Evolutionary conservation across 306 rosid species (phyloP).

Genomic region (Myrica gale): DNA sequence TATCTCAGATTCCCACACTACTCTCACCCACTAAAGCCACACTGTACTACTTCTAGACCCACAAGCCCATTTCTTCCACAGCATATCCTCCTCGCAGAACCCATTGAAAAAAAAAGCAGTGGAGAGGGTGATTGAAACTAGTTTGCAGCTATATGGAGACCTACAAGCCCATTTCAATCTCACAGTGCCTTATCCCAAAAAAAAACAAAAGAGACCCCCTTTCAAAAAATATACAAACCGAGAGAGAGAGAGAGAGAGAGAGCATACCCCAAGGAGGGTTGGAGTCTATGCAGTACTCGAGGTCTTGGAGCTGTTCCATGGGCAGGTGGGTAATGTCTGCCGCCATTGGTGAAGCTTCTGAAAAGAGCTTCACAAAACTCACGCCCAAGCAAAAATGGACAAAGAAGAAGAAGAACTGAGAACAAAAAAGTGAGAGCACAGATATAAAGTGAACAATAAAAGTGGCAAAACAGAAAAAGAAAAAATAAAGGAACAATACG

Average conservation of each 20-base stretch:
- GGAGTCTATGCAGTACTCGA: slow-evolving; percentile 96
- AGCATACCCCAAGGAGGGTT: slow-evolving; percentile 94
- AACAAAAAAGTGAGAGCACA: slow-evolving; percentile 49
- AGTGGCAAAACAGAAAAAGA: slow-evolving; percentile 23
- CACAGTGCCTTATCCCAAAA: neutral
- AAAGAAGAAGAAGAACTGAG: slow-evolving; percentile 28
- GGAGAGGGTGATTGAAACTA: slow-evolving; percentile 12
- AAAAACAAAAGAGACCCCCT: neutral
- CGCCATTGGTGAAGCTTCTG: slow-evolving; percentile 66
- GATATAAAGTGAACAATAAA: slow-evolving; percentile 54
- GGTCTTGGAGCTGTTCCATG: slow-evolving; percentile 99
- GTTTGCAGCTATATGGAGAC: slow-evolving; percentile 18
- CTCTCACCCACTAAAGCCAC: neutral
- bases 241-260: slow-evolving; percentile 16
- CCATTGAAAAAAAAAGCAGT: slow-evolving; percentile 2
- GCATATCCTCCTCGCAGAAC: neutral
- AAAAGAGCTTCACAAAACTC: slow-evolving; percentile 30
- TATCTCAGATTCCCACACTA: slow-evolving; percentile 9
- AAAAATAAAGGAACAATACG: slow-evolving; percentile 35
- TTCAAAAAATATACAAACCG: neutral
- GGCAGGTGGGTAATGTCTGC: slow-evolving; percentile 93
- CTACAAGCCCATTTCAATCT: slow-evolving; percentile 19
- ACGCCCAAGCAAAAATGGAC: slow-evolving; percentile 29
- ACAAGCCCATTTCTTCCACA: slow-evolving; percentile 8
- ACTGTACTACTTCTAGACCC: neutral